Evolutionary conservation across 441 rosid species (phyloP), one percentile per base, ranked within the genome.

Genomic region (Daphne laureola): DNA sequence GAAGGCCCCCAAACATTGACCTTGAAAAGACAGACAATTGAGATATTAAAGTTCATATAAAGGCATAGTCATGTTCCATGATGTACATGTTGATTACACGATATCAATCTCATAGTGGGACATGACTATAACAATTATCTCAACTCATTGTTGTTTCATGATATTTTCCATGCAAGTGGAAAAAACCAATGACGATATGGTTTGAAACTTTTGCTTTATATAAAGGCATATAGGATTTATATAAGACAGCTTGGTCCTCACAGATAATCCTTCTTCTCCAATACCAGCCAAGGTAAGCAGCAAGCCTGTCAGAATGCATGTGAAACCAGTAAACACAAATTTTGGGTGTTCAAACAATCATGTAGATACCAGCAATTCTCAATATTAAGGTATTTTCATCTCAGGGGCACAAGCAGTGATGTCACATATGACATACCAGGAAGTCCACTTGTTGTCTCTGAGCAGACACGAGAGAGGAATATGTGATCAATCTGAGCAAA

Each of bases 1-100:
- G 95, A 92, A 55, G 97, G 96, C 31, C 98, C 98, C 88, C 97
- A 92, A 42, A 92, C 58, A 58, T 91, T 91, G 59, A 91, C 91
- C 98, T 86, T 63, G 23, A 43, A 63, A 43, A 76, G 50, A 8
- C 52, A 54, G 36, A 66, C 12, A 53, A 36, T 14, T 36, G 17
- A 35, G 35, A 17, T 17, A 14, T 50, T n/a, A 50, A 13, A 25
- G 14, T 31, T 31, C 31, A 13, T 50, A 17, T 6, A 50, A 27
- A 50, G 9, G 36, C n/a, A n/a, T n/a, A n/a, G n/a, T n/a, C n/a
- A n/a, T n/a, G n/a, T n/a, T n/a, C n/a, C n/a, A n/a, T n/a, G n/a
- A n/a, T n/a, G n/a, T n/a, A n/a, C n/a, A n/a, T n/a, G n/a, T n/a
- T n/a, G n/a, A n/a, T n/a, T n/a, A n/a, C n/a, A n/a, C n/a, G n/a